Evolutionary conservation across 1,284 basidiomycete genomes (phyloP).

Genomic region (Afroboletus lepidellus): DNA sequence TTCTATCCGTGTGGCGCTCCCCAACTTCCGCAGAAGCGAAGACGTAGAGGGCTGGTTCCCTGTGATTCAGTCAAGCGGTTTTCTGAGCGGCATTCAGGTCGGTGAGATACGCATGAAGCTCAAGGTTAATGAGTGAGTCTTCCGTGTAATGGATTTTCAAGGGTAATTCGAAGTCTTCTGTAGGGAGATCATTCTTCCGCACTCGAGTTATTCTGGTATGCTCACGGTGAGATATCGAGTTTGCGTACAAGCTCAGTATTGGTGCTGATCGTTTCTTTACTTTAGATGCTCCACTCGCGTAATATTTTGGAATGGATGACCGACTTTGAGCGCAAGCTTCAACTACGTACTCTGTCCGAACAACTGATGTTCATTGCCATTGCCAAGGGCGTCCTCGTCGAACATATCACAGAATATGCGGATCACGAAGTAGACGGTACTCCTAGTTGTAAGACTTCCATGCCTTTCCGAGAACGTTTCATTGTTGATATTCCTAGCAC

Average conservation of each 20-base stretch:
- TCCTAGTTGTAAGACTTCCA: slow-evolving; percentile 49
- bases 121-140: slow-evolving; percentile 70
- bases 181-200: slow-evolving; percentile 75
- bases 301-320: slow-evolving; percentile 74
- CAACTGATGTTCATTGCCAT: slow-evolving; percentile 69
- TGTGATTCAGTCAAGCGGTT: slow-evolving; percentile 52
- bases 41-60: slow-evolving; percentile 81
- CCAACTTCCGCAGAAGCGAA: slow-evolving; percentile 71
- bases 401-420: slow-evolving; percentile 65
- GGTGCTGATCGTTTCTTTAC: slow-evolving; percentile 5
- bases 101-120: slow-evolving; percentile 75
- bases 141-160: slow-evolving; percentile 3
- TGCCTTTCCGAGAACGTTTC: neutral
- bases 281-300: slow-evolving; percentile 56
- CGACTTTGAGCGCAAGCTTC: slow-evolving; percentile 66
- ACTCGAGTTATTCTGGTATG: slow-evolving; percentile 53
- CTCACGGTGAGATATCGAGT: slow-evolving; percentile 44
- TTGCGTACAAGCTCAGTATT: neutral
- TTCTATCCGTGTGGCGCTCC: slow-evolving; percentile 59
- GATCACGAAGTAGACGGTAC: slow-evolving; percentile 65
- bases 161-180: slow-evolving; percentile 15
- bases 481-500: slow-evolving; percentile 39
- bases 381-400: slow-evolving; percentile 59
- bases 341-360: slow-evolving; percentile 56
- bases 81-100: slow-evolving; percentile 54